Conservation (phyloP, 306 rosid species). For the Datisca glomerata region DNA sequence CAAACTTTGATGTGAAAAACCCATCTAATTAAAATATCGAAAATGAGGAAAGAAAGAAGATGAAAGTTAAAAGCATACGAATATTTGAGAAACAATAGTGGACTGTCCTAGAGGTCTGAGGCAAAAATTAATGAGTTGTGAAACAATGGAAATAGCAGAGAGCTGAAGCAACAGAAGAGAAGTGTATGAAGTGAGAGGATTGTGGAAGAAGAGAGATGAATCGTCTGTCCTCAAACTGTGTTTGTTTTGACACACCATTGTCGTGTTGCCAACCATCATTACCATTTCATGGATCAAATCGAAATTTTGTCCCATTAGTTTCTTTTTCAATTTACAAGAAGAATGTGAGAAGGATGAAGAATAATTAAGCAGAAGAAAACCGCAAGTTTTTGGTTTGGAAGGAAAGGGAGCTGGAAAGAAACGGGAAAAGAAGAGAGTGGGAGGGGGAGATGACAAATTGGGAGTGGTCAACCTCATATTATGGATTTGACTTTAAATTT, state of each 20-base stretch:
- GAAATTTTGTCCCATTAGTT: background rate
- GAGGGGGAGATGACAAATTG: too few relatives aligned
- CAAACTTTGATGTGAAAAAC: too few relatives aligned
- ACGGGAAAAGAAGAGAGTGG: background rate
- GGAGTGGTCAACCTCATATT: conserved; percentile 22
- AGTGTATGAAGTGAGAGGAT: conserved; percentile 28
- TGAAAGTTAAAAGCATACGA: conserved; percentile 29
- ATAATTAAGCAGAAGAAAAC: background rate
- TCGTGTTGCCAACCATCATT: conserved; percentile 5
- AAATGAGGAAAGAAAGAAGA: too few relatives aligned
- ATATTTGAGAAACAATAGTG: conserved; percentile 46
- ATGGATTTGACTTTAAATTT: background rate
- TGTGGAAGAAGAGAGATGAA: background rate
- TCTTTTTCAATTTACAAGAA: background rate
- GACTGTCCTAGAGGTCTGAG: conserved; percentile 56
- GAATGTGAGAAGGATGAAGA: background rate
- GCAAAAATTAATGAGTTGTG: conserved; percentile 20
- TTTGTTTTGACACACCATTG: conserved; percentile 33
- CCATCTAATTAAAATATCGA: too few relatives aligned
- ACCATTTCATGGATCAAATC: background rate
- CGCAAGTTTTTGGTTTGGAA: background rate
- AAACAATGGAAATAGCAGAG: conserved; percentile 18
- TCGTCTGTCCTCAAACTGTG: background rate
- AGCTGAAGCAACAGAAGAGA: conserved; percentile 43
- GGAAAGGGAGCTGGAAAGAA: conserved; percentile 1